A percentile compares a stretch with the other conserved stretches of the same genome.
These are phyloP conservation scores for Hemisphaericaspora xylofermentans DNA, from an alignment of 1,139 yeast species.

Conservation along the genomic window DNA sequence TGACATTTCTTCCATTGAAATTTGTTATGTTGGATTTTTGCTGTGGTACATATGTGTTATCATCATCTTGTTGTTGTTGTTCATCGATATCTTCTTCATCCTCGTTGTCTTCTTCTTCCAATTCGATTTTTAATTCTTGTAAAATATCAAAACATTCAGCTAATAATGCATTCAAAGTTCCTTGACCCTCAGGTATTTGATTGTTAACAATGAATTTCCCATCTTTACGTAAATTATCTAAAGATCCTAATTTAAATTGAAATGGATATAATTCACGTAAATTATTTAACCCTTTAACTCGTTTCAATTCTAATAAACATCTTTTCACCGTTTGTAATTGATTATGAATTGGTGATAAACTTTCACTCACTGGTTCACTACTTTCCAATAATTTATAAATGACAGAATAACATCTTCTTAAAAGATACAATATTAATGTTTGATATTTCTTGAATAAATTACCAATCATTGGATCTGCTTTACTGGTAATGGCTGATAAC, in stretches of 20 bases:
- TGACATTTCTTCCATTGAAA: conserved; percentile 2
- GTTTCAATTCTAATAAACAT: conserved; percentile 82
- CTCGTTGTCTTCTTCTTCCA: conserved; percentile 68
- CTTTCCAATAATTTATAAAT: conserved; percentile 86
- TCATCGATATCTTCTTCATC: conserved; percentile 19
- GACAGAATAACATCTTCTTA: conserved; percentile 86
- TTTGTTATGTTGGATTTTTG: conserved; percentile 1
- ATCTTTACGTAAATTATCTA: conserved; percentile 82
- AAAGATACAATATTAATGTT: conserved; percentile 68
- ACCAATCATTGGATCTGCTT: conserved; percentile 8
- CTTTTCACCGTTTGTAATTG: conserved; percentile 88
- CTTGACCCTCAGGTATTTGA: conserved; percentile 96
- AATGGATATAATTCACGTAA: conserved; percentile 90
- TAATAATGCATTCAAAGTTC: conserved; percentile 80
- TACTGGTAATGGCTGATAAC: conserved; percentile 8
- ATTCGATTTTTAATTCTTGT: conserved; percentile 85
- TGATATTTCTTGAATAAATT: conserved; percentile 44
- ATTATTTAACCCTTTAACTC: conserved; percentile 87
- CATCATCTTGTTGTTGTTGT: too few species aligned
- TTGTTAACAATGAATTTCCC: conserved; percentile 89
- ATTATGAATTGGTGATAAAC: conserved; percentile 88
- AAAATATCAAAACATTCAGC: conserved; percentile 94
- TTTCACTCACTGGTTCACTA: conserved; percentile 92
- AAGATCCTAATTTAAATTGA: conserved; percentile 87
- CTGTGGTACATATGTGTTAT: too few species aligned